Percentiles rank a stretch among this genome's conserved stretches.
phyloP scores from a whole-genome alignment of 768 basidiomycete species.

The Hypsizygus marmoreus region DNA sequence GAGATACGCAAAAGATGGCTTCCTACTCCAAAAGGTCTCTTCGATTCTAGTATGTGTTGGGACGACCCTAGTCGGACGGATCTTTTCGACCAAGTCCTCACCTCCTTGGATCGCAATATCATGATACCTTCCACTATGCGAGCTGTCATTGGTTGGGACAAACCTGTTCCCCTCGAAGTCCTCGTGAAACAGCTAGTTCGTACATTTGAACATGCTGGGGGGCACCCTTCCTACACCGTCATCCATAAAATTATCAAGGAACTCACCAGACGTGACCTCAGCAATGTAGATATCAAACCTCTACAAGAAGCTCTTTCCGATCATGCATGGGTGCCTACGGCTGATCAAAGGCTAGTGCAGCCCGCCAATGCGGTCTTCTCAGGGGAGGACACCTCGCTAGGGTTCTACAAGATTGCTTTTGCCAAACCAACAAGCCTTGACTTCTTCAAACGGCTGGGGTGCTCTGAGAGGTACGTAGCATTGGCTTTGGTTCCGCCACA shows the following conservation, averaged over 20 bases:
- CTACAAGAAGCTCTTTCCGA: conserved; percentile 19
- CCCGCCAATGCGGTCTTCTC: conserved; percentile 25
- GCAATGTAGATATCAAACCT: conserved; percentile 12
- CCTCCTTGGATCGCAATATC: conserved; percentile 27
- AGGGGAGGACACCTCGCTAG: conserved; percentile 9
- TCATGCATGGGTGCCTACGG: conserved; percentile 38
- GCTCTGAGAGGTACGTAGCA: conserved; percentile 37
- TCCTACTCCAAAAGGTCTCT: conserved; percentile 38
- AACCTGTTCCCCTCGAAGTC: conserved; percentile 29
- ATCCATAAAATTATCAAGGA: conserved; percentile 30
- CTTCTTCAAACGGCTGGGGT: conserved; percentile 38
- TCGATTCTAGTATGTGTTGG: conserved; percentile 28
- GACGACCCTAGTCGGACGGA: conserved; percentile 24
- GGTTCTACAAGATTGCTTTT: conserved; percentile 28
- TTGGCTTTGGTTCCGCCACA: not conserved
- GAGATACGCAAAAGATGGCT: conserved; percentile 32
- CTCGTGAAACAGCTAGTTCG: conserved; percentile 35
- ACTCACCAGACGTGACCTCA: conserved; percentile 25
- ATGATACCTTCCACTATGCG: conserved; percentile 29
- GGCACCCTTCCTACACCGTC: conserved; percentile 6
- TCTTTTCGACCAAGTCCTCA: conserved; percentile 44
- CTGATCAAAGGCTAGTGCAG: conserved; percentile 16
- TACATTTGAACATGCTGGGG: not conserved
- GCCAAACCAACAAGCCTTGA: conserved; percentile 15
- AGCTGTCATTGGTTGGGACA: conserved; percentile 40